Percentiles rank a stretch among this genome's conserved stretches.
phyloP scores from a whole-genome alignment of 2,329 filamentous ascomycete species.

The Phoma sp. region DNA sequence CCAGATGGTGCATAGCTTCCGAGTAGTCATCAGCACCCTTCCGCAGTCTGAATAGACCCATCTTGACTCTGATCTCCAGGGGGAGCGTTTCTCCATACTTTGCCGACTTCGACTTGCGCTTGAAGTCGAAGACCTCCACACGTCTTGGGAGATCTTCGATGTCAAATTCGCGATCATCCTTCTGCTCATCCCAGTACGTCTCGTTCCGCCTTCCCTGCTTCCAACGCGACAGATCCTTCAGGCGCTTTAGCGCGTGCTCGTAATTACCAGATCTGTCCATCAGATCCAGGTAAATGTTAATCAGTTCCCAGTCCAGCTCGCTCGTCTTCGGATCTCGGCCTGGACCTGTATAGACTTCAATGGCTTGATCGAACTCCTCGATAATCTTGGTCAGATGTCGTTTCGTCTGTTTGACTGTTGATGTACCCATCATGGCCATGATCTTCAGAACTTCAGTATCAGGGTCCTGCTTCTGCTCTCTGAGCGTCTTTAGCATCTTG shows the following conservation, averaged over 20 bases:
- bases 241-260: constrained; percentile 69
- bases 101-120: constrained; percentile 60
- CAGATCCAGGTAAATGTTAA: constrained; percentile 85
- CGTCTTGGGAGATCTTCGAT: constrained; percentile 72
- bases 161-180: constrained; percentile 93
- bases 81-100: constrained; percentile 79
- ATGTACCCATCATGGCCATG: constrained; percentile 65
- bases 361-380: constrained; percentile 60
- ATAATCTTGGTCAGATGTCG: constrained; percentile 58
- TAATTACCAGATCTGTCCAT: constrained; percentile 71
- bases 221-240: constrained; percentile 81
- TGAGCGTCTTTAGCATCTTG: constrained; percentile 60
- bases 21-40: constrained; percentile 66
- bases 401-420: constrained; percentile 55
- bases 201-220: constrained; percentile 78
- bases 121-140: constrained; percentile 66
- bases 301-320: constrained; percentile 76
- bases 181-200: constrained; percentile 75
- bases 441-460: constrained; percentile 63
- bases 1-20: constrained; percentile 71
- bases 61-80: constrained; percentile 80
- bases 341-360: constrained; percentile 56
- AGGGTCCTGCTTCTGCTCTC: constrained; percentile 48
- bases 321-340: constrained; percentile 53
- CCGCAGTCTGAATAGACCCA: constrained; percentile 83